phyloP scores from a whole-genome alignment of 1,284 basidiomycete genomes.

The Inonotus obliquus region DNA sequence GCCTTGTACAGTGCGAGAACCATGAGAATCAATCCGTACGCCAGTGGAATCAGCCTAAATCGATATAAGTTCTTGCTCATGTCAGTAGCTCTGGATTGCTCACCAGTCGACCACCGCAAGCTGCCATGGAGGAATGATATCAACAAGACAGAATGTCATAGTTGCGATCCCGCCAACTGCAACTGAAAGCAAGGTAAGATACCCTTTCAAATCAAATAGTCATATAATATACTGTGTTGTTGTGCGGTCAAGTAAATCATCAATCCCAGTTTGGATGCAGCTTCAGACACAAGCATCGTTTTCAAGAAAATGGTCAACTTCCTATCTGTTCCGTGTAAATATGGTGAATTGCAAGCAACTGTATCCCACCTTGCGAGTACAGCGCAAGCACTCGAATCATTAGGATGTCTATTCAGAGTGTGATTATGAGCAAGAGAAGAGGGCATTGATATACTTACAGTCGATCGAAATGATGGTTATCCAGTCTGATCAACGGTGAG shows the following conservation, averaged over 20 bases:
- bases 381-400: not conserved
- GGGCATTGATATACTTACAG: not conserved
- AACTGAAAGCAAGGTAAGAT: not conserved
- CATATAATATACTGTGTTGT: too few species aligned
- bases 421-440: not conserved
- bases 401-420: not conserved
- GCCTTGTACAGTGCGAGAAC: not conserved
- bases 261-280: not conserved
- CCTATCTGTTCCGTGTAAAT: not conserved
- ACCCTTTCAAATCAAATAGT: too few species aligned
- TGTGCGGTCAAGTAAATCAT: not conserved
- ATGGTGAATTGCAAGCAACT: not conserved
- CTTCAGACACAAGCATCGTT: not conserved
- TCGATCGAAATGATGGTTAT: not conserved
- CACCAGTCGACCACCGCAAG: not conserved
- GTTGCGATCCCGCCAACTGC: not conserved
- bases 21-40: not conserved
- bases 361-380: too few species aligned
- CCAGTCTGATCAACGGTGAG: too few species aligned
- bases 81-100: not conserved
- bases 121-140: not conserved
- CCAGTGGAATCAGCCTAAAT: not conserved
- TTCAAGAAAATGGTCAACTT: not conserved
- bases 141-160: not conserved
- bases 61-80: not conserved